Evolutionary conservation across 2,329 filamentous ascomycete species (phyloP).

Genomic region (Aspergillus ruber): DNA sequence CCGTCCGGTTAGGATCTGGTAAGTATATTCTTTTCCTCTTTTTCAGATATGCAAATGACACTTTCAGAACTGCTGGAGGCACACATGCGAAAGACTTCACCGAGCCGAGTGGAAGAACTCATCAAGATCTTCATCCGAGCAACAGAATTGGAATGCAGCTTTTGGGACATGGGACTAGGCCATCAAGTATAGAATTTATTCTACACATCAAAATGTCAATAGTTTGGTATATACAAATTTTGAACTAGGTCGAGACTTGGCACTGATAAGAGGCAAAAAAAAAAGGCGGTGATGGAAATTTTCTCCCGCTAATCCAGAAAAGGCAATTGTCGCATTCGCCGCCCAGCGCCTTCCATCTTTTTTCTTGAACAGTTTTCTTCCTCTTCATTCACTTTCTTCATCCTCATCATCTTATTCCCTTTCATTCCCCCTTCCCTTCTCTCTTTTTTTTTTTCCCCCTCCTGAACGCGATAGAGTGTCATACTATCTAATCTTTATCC

Average conservation of each 20-base stretch:
- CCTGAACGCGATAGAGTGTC: conserved; percentile 6
- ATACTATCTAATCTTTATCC: conserved; percentile 7
- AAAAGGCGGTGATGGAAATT: conserved; percentile 5
- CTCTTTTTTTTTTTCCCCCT: conserved; percentile 12
- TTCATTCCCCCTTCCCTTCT: conserved; percentile 18
- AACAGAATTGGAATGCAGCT: conserved; percentile 70
- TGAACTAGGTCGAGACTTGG: conserved; percentile 2
- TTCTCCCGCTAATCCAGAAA: conserved; percentile 20
- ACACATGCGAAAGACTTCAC: conserved; percentile 66
- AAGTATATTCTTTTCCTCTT: conserved; percentile 21
- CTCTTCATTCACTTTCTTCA: conserved; percentile 23
- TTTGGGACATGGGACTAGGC: conserved; percentile 63
- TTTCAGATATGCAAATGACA: conserved; percentile 2
- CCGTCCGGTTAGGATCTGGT: conserved; percentile 66
- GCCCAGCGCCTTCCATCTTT: conserved; percentile 9
- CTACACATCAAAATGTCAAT: not conserved
- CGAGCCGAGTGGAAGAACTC: conserved; percentile 70
- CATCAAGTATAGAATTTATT: conserved; percentile 4
- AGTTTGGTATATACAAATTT: not conserved
- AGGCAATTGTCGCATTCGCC: conserved; percentile 18
- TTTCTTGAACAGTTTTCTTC: conserved; percentile 18
- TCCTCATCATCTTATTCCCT: conserved; percentile 19
- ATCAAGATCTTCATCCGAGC: conserved; percentile 78
- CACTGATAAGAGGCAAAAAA: conserved; percentile 1
- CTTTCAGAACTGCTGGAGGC: conserved; percentile 64